These are phyloP conservation scores for Beauveria australis DNA, from an alignment of 2,329 filamentous ascomycete genomes.

Conservation along the genomic window DNA sequence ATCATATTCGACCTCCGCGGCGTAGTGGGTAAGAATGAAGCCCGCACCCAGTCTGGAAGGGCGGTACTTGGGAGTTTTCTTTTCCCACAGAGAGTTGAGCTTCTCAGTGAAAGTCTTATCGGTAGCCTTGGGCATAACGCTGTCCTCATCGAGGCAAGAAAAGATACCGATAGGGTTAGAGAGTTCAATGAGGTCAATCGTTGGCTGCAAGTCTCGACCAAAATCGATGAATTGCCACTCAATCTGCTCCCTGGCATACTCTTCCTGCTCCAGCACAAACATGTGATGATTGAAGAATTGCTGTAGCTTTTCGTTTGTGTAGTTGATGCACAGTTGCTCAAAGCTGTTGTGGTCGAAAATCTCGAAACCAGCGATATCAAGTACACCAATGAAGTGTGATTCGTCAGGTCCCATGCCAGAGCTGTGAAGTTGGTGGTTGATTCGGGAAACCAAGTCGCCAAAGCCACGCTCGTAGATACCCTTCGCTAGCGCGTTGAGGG, in stretches of 20 bases:
- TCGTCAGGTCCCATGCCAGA: constrained; percentile 77
- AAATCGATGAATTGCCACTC: constrained; percentile 99
- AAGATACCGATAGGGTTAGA: constrained; percentile 98
- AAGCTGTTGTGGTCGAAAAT: constrained; percentile 99
- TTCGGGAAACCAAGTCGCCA: constrained; percentile 81
- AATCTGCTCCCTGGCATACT: constrained; percentile 94
- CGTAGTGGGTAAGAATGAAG: constrained; percentile 94
- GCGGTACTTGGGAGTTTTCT: constrained; percentile 89
- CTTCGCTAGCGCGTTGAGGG: constrained; percentile 86
- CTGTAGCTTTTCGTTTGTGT: constrained; percentile 97
- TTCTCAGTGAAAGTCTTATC: constrained; percentile 97
- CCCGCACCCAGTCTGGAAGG: constrained; percentile 81
- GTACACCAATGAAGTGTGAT: constrained; percentile 90
- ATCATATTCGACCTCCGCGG: constrained; percentile 93
- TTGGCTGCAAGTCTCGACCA: constrained; percentile 91
- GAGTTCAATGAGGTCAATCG: constrained; percentile 93
- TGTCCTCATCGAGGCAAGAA: constrained; percentile 95
- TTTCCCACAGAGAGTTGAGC: constrained; percentile 92
- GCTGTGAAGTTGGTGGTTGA: constrained; percentile 88
- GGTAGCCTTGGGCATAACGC: constrained; percentile 97
- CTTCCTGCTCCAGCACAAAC: constrained; percentile 98
- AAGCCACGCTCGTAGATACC: constrained; percentile 97
- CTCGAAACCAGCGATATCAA: constrained; percentile 98
- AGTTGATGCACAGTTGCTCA: constrained; percentile 98
- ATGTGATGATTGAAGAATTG: constrained; percentile 99